phyloP scores from a whole-genome alignment of 2,329 filamentous ascomycete species.

The Ilyonectria robusta region DNA sequence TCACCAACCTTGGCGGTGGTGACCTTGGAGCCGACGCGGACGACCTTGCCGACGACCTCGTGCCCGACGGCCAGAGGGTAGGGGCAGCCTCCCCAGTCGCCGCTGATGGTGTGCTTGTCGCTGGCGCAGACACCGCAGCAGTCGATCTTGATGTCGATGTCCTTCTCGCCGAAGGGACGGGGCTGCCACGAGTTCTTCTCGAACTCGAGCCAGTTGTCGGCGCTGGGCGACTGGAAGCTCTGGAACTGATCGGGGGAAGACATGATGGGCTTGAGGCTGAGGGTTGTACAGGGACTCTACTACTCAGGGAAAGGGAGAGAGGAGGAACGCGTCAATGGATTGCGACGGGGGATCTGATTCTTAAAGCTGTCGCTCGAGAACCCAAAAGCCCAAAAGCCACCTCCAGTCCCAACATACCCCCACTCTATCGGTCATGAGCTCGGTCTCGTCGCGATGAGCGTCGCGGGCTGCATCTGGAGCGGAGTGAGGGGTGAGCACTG shows the following conservation, averaged over 20 bases:
- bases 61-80: slow-evolving; percentile 79
- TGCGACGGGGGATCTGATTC: slow-evolving; percentile 12
- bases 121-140: slow-evolving; percentile 83
- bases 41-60: slow-evolving; percentile 79
- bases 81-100: slow-evolving; percentile 75
- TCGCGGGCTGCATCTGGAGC: background rate
- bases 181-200: slow-evolving; percentile 83
- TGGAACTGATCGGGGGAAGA: slow-evolving; percentile 72
- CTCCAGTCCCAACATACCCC: slow-evolving; percentile 31
- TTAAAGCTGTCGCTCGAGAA: slow-evolving; percentile 4
- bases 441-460: slow-evolving; percentile 26
- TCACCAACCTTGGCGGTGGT: slow-evolving; percentile 68
- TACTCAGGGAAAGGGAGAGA: background rate
- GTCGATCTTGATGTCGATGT: slow-evolving; percentile 90
- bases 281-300: background rate
- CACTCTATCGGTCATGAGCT: slow-evolving; percentile 37
- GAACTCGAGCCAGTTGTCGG: slow-evolving; percentile 71
- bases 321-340: background rate
- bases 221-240: slow-evolving; percentile 71
- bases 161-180: slow-evolving; percentile 88
- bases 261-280: slow-evolving; percentile 58
- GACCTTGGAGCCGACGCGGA: slow-evolving; percentile 72
- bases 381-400: background rate
- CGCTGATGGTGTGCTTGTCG: slow-evolving; percentile 79
- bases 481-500: slow-evolving; percentile 25